Evolutionary conservation across 257 asterid genomes (phyloP), one percentile per base, ranked within the genome.

Genomic region (Solanum ossicruentum): DNA sequence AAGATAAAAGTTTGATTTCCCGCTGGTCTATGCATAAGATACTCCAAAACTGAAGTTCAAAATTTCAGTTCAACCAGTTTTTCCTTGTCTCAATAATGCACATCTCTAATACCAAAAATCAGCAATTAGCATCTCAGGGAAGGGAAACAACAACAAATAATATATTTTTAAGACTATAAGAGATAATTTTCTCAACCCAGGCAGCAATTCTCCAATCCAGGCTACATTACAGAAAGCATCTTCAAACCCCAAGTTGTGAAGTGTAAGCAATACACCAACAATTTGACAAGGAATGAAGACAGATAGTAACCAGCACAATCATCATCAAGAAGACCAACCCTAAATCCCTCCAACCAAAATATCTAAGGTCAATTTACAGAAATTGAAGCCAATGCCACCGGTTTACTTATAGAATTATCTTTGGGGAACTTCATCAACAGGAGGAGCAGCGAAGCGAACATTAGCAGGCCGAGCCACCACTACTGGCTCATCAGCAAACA

Each of bases 401-500:
- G n/a, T 41, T 39, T 83, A 69, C 81, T 83, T 54, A 57, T n/a
- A 83, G 32, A 57, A 69, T 15, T 23, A 6, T 54, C 81, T 65
- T 84, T 84, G 91, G 77, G 67, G 97, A 82, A 61, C 90, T 56
- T 88, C 94, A 9, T 91, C 97, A 16, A 88, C 92, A 0, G 94
- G 97, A 67, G 99, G 99, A 80, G 97, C 93, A 86, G 98, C 99
- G 86, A 95, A 94, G 84, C 96, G 91, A 85, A 96, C 89, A 69
- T 94, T 85, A 21, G 92, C 97, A 32, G 98, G 98, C 84, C 97
- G 88, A 36, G 93, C 97, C 83, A 93, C 93, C 73, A 93, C 99
- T 70, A 94, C 97, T 18, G 98, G 97, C 87, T 95, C 99, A 16
- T 95, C 99, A 0, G 98, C 97, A 86, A 95, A 95, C 84, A 95